Evolutionary conservation across 805 yeast species (phyloP).

Genomic region (Yamadazyma akitaensis): DNA sequence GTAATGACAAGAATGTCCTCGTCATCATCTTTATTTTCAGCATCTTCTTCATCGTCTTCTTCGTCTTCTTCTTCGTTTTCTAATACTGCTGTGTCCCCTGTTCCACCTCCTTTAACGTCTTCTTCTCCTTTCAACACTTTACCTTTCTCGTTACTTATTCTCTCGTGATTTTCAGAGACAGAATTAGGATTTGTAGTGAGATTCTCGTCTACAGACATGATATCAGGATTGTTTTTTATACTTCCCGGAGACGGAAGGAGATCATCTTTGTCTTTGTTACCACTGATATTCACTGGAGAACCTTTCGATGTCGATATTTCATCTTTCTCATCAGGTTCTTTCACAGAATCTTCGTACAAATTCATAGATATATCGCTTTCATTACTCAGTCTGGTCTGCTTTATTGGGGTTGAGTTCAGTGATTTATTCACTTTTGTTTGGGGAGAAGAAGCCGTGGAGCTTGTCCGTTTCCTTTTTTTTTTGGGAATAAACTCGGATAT

Average conservation of each 20-base stretch:
- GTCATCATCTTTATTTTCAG: constrained; percentile 18
- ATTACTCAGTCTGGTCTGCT: not conserved
- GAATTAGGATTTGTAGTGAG: not conserved
- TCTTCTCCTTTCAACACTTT: too few relatives aligned
- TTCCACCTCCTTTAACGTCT: too few relatives aligned
- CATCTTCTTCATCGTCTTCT: not conserved
- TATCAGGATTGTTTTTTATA: not conserved
- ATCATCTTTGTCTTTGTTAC: not conserved
- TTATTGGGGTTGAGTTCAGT: constrained; percentile 6
- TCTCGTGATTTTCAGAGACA: not conserved
- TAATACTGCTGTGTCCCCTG: too few relatives aligned
- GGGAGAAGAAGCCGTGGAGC: constrained; percentile 11
- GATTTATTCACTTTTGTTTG: constrained; percentile 14
- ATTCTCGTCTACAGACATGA: constrained; percentile 2
- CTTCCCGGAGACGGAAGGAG: not conserved
- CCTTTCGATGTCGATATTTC: not conserved
- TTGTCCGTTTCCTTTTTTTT: constrained; percentile 8
- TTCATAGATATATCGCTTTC: not conserved
- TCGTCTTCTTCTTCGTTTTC: not conserved
- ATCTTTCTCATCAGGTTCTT: not conserved
- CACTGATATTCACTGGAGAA: not conserved
- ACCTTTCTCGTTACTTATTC: not conserved
- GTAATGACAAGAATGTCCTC: constrained; percentile 30
- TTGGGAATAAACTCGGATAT: constrained; percentile 26
- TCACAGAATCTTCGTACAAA: not conserved